Base-by-base conservation (phyloP, 768 basidiomycete genomes). In the Dacryopinax primogenitus region DNA sequence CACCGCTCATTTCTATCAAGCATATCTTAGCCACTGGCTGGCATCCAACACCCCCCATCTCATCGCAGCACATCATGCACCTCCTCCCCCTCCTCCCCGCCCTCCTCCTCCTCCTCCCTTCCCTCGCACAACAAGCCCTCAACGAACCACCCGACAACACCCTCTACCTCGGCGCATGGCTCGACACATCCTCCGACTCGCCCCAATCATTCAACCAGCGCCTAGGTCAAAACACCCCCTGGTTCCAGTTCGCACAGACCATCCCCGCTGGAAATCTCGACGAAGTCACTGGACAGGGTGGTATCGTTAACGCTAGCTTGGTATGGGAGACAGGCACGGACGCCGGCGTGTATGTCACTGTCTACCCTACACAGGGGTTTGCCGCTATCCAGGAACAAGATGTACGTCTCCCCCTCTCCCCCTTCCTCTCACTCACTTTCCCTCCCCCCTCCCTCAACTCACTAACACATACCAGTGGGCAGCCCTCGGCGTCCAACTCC, bases 301-400 rank as follows among this genome's bases (percentile, higher is more conserved):
- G 51, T 3, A 58, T 58, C 30, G 51, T 58, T 21, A 58, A 58
- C 32, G 51, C 51, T 21, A 58, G 51, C 30, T 4, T 28, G 51
- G 51, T 58, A 6, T 58, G 51, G 51, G 51, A 58, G 33, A 69
- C 68, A 13, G 35, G 35, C 13, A 71, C 71, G 35, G 69, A 70
- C 63, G 72, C 72, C 13, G 69, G 67, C 45, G 70, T 73, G 45
- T 73, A 71, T 68, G 62, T 73, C 18, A 73, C 72, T 26, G 68
- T 73, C 44, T 73, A 73, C 64, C 72, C 72, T 1, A 62, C 47
- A 0, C 2, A 62, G 3, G 67, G 67, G 2, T 67, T 71, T 37
- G 34, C 63, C 15, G 65, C 66, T 33, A 67, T 73, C 28, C 64
- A 66, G 21, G 66, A 63, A 47, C 63, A 65, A 15, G 71, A 73